These are phyloP conservation scores for Xerocomus tenax DNA, from an alignment of 1,284 basidiomycete genomes.

Conservation along the genomic window DNA sequence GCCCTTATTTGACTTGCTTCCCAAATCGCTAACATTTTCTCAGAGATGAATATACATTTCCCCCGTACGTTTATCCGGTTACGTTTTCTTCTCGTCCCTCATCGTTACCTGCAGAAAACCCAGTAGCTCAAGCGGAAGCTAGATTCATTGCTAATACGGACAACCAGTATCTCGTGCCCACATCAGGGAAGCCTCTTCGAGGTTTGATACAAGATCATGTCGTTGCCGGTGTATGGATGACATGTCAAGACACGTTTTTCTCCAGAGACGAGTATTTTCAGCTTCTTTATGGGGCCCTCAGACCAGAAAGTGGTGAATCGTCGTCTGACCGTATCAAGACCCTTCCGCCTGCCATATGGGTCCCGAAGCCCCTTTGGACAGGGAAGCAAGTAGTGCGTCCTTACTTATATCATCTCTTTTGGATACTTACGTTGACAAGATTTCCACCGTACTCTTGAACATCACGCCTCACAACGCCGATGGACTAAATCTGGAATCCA, in stretches of 20 bases:
- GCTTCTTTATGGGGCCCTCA: conserved; percentile 88
- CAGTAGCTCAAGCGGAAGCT: conserved; percentile 89
- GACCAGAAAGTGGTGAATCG: conserved; percentile 77
- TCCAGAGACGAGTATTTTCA: conserved; percentile 95
- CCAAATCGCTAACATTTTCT: conserved; percentile 13
- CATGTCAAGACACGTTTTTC: conserved; percentile 91
- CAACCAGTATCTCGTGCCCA: conserved; percentile 97
- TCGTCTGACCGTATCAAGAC: conserved; percentile 68
- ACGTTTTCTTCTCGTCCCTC: conserved; percentile 6
- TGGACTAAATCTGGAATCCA: conserved; percentile 81
- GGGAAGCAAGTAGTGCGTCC: conserved; percentile 89
- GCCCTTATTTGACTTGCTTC: conserved; percentile 1
- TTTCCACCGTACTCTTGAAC: conserved; percentile 88
- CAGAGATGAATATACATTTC: conserved; percentile 99
- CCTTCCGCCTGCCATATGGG: conserved; percentile 86
- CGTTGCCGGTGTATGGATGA: conserved; percentile 99
- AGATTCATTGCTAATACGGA: conserved; percentile 95
- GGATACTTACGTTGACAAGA: conserved; percentile 39
- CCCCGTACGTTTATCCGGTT: conserved; percentile 58
- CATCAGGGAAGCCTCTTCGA: conserved; percentile 94
- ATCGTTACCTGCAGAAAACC: conserved; percentile 54
- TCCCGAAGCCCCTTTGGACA: conserved; percentile 88
- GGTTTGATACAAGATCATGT: conserved; percentile 99
- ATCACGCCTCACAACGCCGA: conserved; percentile 76
- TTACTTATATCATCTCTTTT: conserved; percentile 1